Conservation (phyloP, 2,329 filamentous ascomycete genomes). For the Cordyceps pruinosa region DNA sequence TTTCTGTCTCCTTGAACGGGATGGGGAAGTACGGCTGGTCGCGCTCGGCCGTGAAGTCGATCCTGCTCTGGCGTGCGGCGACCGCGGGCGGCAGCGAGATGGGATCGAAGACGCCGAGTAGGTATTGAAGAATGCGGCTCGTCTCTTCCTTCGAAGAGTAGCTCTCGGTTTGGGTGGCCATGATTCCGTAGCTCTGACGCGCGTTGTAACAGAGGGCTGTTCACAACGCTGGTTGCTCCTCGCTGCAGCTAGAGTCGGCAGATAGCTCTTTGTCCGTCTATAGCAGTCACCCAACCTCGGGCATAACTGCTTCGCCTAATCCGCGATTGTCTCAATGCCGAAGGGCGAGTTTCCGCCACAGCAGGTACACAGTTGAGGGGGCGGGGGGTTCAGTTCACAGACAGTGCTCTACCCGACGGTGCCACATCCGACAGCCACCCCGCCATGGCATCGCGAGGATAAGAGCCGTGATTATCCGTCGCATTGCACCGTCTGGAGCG, state of each 20-base stretch:
- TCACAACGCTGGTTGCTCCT: not conserved
- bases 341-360: not conserved
- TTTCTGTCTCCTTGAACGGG: slow-evolving; percentile 41
- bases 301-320: not conserved
- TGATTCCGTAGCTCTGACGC: not conserved
- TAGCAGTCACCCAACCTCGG: not conserved
- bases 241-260: not conserved
- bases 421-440: not conserved
- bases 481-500: not conserved
- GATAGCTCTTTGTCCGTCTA: not conserved
- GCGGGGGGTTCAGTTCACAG: too few species aligned
- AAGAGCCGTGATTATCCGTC: not conserved
- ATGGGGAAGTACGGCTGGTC: slow-evolving; percentile 39
- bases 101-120: slow-evolving; percentile 22
- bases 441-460: not conserved
- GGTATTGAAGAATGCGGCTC: slow-evolving; percentile 19
- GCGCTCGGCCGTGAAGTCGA: slow-evolving; percentile 28
- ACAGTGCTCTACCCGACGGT: slow-evolving; percentile 6
- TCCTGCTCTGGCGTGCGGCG: slow-evolving; percentile 17
- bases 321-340: not conserved
- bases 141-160: slow-evolving; percentile 23
- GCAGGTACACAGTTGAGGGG: not conserved
- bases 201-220: not conserved
- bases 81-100: slow-evolving; percentile 24
- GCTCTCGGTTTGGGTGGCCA: not conserved